Conservation (phyloP, 2,329 filamentous ascomycete species). For the Malbranchea zuffiana region DNA sequence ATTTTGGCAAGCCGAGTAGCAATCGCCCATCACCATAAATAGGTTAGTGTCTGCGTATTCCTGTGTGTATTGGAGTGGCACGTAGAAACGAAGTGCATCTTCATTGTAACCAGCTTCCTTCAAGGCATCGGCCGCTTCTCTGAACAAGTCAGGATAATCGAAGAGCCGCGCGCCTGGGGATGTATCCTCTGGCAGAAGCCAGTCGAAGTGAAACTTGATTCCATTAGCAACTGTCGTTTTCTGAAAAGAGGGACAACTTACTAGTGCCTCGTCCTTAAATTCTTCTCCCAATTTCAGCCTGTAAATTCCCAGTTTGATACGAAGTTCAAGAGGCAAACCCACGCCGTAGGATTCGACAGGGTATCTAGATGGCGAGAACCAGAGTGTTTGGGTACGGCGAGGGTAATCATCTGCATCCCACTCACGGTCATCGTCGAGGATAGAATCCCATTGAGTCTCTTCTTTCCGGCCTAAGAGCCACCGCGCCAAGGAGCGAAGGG, state of each 20-base stretch:
- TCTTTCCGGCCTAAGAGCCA: constrained; percentile 69
- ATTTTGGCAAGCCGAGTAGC: constrained; percentile 55
- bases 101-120: constrained; percentile 40
- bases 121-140: constrained; percentile 55
- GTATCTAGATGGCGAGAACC: constrained; percentile 48
- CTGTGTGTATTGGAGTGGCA: constrained; percentile 38
- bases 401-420: constrained; percentile 67
- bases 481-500: constrained; percentile 61
- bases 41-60: constrained; percentile 40
- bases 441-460: constrained; percentile 67
- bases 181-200: constrained; percentile 55
- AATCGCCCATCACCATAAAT: constrained; percentile 45
- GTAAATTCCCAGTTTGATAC: constrained; percentile 72
- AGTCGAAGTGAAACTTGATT: constrained; percentile 54
- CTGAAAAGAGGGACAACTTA: constrained; percentile 33
- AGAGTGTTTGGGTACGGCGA: constrained; percentile 51
- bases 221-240: background rate
- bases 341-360: constrained; percentile 54
- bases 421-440: constrained; percentile 67
- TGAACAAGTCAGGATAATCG: constrained; percentile 68
- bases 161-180: constrained; percentile 42
- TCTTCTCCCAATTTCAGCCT: constrained; percentile 59
- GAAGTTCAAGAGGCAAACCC: constrained; percentile 67
- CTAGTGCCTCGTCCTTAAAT: constrained; percentile 58
- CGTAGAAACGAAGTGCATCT: constrained; percentile 50